A percentile compares a stretch with the other conserved stretches of the same genome.
phyloP scores from a whole-genome alignment of 2,329 filamentous ascomycete species.

The Chalara sp. region DNA sequence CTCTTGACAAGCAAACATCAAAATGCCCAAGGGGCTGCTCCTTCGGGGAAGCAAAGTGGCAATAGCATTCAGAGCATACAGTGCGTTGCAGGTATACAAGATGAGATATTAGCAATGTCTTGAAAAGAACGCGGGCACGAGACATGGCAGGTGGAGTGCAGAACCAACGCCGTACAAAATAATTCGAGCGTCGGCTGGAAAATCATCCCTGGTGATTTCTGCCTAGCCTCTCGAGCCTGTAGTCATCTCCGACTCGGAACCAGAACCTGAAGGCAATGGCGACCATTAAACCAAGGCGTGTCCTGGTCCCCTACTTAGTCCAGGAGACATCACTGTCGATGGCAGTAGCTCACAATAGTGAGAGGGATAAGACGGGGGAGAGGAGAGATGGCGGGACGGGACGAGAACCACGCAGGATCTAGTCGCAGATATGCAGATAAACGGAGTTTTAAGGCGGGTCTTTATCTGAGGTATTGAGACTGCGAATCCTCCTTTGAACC shows the following conservation, averaged over 20 bases:
- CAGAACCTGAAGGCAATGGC: constrained; percentile 4
- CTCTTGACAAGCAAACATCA: constrained; percentile 1
- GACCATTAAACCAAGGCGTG: constrained; percentile 6
- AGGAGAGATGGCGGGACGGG: background rate
- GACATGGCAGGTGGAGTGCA: constrained; percentile 5
- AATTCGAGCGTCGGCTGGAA: constrained; percentile 7
- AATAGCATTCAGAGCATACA: constrained; percentile 8
- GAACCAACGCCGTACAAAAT: constrained; percentile 8
- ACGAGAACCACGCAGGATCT: background rate
- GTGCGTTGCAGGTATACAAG: constrained; percentile 6
- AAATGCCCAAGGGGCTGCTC: constrained; percentile 5
- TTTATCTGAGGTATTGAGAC: too few species aligned
- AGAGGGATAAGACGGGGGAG: background rate
- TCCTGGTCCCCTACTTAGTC: too few species aligned
- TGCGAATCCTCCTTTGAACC: too few species aligned
- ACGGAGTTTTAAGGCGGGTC: background rate
- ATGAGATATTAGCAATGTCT: constrained; percentile 5
- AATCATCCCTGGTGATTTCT: constrained; percentile 9
- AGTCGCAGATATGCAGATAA: background rate
- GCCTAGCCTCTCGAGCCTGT: constrained; percentile 5
- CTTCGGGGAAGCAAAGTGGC: constrained; percentile 7
- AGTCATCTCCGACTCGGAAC: constrained; percentile 8
- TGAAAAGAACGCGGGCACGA: constrained; percentile 6
- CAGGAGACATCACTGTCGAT: background rate
- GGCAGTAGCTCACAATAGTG: background rate